Percentiles rank a stretch among this genome's conserved stretches.
These are phyloP conservation scores for Scedosporium minutisporum DNA, from an alignment of 2,329 filamentous ascomycete species.

Conservation along the genomic window DNA sequence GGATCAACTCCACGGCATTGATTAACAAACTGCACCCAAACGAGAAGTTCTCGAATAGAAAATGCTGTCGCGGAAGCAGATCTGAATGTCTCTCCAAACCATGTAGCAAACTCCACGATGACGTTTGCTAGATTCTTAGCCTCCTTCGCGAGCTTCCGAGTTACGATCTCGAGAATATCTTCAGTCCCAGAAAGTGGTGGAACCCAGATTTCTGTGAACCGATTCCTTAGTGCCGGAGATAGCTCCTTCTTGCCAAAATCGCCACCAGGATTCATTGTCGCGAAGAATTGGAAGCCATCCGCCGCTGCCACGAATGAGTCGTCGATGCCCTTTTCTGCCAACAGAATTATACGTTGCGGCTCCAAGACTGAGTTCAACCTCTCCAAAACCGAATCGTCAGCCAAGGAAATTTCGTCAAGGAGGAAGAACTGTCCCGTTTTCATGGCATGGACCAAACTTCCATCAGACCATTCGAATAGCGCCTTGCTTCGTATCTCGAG, in stretches of 20 bases:
- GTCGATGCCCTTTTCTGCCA: conserved; percentile 86
- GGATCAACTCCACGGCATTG: conserved; percentile 34
- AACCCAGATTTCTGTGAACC: conserved; percentile 98
- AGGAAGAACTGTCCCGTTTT: conserved; percentile 81
- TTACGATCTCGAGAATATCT: conserved; percentile 81
- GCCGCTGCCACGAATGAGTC: conserved; percentile 70
- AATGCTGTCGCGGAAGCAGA: conserved; percentile 66
- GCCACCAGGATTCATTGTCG: conserved; percentile 98
- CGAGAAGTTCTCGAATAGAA: conserved; percentile 84
- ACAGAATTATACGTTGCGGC: conserved; percentile 70
- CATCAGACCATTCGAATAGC: conserved; percentile 93
- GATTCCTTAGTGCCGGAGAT: conserved; percentile 86
- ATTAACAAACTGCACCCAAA: conserved; percentile 92
- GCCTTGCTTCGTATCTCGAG: conserved; percentile 61
- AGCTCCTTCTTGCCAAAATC: conserved; percentile 98
- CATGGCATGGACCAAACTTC: conserved; percentile 90
- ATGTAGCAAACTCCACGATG: conserved; percentile 81
- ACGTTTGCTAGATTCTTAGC: conserved; percentile 50
- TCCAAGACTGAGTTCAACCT: conserved; percentile 94
- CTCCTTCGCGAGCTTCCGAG: conserved; percentile 55
- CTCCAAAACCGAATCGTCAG: conserved; percentile 94
- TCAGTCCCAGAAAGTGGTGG: conserved; percentile 74
- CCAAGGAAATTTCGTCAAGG: conserved; percentile 93
- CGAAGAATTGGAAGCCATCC: conserved; percentile 86
- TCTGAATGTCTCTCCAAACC: conserved; percentile 80